Percentiles rank a stretch among this genome's conserved stretches.
Conservation (phyloP, 331 rosid genomes). For the Malus hybrid region DNA sequence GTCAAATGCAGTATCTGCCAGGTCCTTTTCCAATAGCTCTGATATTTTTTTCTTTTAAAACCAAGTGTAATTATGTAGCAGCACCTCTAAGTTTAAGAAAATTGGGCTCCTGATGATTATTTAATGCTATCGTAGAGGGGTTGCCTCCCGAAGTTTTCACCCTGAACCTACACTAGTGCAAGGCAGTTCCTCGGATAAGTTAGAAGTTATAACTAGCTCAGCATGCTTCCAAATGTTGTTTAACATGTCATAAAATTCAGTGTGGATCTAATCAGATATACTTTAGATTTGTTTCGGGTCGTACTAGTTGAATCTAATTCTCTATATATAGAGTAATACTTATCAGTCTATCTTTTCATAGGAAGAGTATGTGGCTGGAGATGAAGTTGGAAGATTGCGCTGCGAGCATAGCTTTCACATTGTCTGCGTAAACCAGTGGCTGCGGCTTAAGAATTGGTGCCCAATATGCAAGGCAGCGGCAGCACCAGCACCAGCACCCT, state of each 20-base stretch:
- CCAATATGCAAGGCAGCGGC: constrained; percentile 78
- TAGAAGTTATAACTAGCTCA: background rate
- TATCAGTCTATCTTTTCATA: constrained; percentile 13
- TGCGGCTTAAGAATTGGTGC: constrained; percentile 94
- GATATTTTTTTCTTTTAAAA: background rate
- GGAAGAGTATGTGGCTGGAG: constrained; percentile 79
- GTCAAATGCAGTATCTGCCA: constrained; percentile 91
- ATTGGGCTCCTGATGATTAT: background rate
- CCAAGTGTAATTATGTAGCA: background rate
- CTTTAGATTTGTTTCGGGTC: background rate
- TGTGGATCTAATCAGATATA: background rate
- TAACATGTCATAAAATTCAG: background rate
- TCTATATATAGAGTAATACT: background rate
- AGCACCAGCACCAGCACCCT: constrained; percentile 25
- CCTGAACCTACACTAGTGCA: background rate
- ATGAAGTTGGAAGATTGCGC: constrained; percentile 60
- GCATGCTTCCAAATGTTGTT: background rate
- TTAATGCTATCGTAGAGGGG: background rate
- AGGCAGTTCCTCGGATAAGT: background rate
- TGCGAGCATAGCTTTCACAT: constrained; percentile 79
- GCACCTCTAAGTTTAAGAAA: background rate
- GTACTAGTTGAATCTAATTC: background rate
- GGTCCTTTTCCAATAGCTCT: constrained; percentile 34
- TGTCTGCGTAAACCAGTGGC: constrained; percentile 81
- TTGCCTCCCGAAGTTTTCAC: background rate